phyloP scores from a whole-genome alignment of 169 alveolate genomes.

The Plasmodium vinckei region DNA sequence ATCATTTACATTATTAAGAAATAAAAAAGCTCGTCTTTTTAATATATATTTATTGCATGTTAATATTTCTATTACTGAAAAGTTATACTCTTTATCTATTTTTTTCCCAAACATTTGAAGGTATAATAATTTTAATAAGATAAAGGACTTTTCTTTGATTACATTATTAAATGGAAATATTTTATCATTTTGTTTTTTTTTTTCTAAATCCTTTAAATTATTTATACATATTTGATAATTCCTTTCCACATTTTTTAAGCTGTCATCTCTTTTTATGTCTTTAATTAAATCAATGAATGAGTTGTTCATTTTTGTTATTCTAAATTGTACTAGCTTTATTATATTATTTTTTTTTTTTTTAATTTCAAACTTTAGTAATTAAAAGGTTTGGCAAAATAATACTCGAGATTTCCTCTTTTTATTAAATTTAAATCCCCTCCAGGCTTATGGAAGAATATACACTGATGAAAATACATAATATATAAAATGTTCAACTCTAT shows the following conservation, averaged over 20 bases:
- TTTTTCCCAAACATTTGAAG: slow-evolving; percentile 66
- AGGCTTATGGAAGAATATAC: no score
- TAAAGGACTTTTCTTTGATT: slow-evolving; percentile 32
- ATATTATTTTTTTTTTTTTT: no score
- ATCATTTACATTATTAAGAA: slow-evolving; percentile 24
- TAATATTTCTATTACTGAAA: slow-evolving; percentile 43
- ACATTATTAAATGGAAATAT: slow-evolving; percentile 18
- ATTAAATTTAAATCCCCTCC: no score
- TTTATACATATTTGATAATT: slow-evolving; percentile 36
- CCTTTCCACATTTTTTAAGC: slow-evolving; percentile 31
- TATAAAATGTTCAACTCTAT: no score
- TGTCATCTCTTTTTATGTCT: slow-evolving; percentile 63
- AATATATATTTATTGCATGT: slow-evolving; percentile 46
- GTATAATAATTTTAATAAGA: slow-evolving; percentile 25
- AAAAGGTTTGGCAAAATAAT: no score
- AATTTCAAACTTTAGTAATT: no score
- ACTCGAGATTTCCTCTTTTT: no score
- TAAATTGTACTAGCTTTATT: background rate
- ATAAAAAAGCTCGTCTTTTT: slow-evolving; percentile 51
- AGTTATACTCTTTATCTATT: slow-evolving; percentile 52
- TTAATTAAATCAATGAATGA: slow-evolving; percentile 41
- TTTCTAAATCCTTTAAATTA: slow-evolving; percentile 24
- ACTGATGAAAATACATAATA: no score
- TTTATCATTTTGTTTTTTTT: slow-evolving; percentile 18
- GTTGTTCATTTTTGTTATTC: slow-evolving; percentile 17